Conservation (phyloP, 2,329 filamentous ascomycete genomes). For the Arthroderma sp. region DNA sequence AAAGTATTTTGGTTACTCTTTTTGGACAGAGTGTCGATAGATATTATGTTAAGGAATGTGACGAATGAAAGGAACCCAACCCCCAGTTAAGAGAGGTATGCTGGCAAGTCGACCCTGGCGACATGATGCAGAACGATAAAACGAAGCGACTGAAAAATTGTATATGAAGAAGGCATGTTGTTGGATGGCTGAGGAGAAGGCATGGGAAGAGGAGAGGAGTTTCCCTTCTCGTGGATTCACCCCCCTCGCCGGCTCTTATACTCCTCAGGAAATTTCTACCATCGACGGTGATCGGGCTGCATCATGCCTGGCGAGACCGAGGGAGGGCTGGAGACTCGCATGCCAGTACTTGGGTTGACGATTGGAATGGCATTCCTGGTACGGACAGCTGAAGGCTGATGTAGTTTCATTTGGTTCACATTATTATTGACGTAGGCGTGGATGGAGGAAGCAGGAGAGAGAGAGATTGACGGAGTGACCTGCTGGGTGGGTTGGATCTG, state of each 20-base stretch:
- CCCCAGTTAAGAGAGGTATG: too few relatives aligned
- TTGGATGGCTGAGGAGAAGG: background rate
- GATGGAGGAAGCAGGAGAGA: slow-evolving; percentile 46
- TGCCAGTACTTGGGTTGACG: slow-evolving; percentile 85
- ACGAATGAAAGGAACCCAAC: too few relatives aligned
- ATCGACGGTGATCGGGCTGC: slow-evolving; percentile 37
- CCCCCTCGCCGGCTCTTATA: too few relatives aligned
- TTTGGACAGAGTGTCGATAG: too few relatives aligned
- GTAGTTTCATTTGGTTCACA: slow-evolving; percentile 62
- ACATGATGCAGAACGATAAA: too few relatives aligned
- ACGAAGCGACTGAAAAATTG: too few relatives aligned
- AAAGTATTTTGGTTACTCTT: too few relatives aligned
- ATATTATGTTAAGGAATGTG: too few relatives aligned
- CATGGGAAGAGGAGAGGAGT: background rate
- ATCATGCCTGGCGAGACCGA: slow-evolving; percentile 54
- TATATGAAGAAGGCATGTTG: too few relatives aligned
- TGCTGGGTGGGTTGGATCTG: slow-evolving; percentile 59
- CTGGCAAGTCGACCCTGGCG: too few relatives aligned
- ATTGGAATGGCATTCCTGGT: slow-evolving; percentile 94
- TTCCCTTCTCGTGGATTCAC: background rate
- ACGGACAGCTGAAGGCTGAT: slow-evolving; percentile 81
- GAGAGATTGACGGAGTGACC: slow-evolving; percentile 57
- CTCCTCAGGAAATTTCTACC: slow-evolving; percentile 21
- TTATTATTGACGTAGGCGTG: slow-evolving; percentile 50
- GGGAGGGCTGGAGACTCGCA: slow-evolving; percentile 77